Evolutionary conservation across 768 basidiomycete species (phyloP), one percentile per base, ranked within the genome.

Genomic region (Serendipita sp.): DNA sequence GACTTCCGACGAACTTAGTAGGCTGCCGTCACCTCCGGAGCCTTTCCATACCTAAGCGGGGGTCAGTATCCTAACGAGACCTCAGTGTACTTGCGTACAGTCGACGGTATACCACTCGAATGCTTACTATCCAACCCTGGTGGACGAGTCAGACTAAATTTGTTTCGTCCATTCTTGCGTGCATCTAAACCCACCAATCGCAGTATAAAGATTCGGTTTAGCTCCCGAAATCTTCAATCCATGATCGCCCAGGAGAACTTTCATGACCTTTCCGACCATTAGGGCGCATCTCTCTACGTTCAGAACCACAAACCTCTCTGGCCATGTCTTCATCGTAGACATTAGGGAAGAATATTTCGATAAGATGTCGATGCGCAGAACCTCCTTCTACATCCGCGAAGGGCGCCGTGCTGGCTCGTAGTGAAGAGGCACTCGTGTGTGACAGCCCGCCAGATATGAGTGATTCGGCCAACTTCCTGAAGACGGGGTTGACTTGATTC

Each of bases 41-140:
- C 81, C 83, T 73, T 84, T 87, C 85, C 86, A 88, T 31, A 82
- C 75, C 86, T 87, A 64, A 38, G 7, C 38, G 38, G 14, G 38
- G 14, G 14, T 3, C 64, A 45, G 42, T 63, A n/a, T 30, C 64
- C 56, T 61, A 20, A 63, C 17, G 42, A 45, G 11, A 26, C 14
- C 17, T 60, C 22, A 42, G n/a, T 51, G 48, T 24, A 43, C 34
- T 44, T 17, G 33, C 66, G 38, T 63, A 85, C 86, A 64, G 86
- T 87, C 24, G 86, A 83, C 42, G 77, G 79, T 60, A 89, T 77
- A 5, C 86, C 84, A 68, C 85, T 86, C 0, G 82, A 71, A 69
- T 88, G 87, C 68, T 89, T 89, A 71, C 85, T 87, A 66, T 88
- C 84, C 62, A 89, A 73, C 1, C 83, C 85, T 82, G 67, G n/a